Evolutionary conservation across 2,329 filamentous ascomycete species (phyloP).

Genomic region (Didymella glomerata): DNA sequence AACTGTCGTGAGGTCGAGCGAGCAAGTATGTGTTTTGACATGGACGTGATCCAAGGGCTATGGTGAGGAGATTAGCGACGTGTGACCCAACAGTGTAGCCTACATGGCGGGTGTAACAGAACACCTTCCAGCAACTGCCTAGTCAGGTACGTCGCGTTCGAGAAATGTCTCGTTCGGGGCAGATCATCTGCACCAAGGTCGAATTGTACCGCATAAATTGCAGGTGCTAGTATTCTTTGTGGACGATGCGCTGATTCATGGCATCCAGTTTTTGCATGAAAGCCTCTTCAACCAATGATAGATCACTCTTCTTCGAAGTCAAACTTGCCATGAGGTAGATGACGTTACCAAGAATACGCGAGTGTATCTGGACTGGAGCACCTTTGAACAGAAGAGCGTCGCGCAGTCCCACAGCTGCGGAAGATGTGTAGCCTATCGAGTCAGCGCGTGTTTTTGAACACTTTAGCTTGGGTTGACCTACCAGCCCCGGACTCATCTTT

Average conservation of each 20-base stretch:
- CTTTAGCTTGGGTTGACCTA: conserved; percentile 35
- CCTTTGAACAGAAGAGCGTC: conserved; percentile 56
- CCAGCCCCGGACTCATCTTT: conserved; percentile 58
- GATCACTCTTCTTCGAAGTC: conserved; percentile 30
- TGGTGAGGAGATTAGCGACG: not conserved
- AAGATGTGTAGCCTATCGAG: conserved; percentile 63
- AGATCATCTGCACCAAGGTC: not conserved
- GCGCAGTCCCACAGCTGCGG: conserved; percentile 62
- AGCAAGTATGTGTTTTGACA: not conserved
- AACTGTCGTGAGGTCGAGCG: not conserved
- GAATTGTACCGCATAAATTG: not conserved
- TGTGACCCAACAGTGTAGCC: conserved; percentile 4
- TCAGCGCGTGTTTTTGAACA: not conserved
- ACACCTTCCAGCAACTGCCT: conserved; percentile 13
- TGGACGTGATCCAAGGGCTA: not conserved
- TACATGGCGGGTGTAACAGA: conserved; percentile 18
- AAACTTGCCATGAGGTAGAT: conserved; percentile 68
- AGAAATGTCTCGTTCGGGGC: conserved; percentile 2
- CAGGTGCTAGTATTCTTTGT: not conserved
- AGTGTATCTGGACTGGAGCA: conserved; percentile 61
- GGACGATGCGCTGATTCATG: not conserved
- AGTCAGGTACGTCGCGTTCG: conserved; percentile 1
- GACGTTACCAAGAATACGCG: conserved; percentile 67
- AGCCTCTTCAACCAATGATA: conserved; percentile 31
- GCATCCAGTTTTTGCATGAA: conserved; percentile 31